Evolutionary conservation across 2,329 filamentous ascomycete species (phyloP), one percentile per base, ranked within the genome.

Genomic region (Tricladium varicosporioides): DNA sequence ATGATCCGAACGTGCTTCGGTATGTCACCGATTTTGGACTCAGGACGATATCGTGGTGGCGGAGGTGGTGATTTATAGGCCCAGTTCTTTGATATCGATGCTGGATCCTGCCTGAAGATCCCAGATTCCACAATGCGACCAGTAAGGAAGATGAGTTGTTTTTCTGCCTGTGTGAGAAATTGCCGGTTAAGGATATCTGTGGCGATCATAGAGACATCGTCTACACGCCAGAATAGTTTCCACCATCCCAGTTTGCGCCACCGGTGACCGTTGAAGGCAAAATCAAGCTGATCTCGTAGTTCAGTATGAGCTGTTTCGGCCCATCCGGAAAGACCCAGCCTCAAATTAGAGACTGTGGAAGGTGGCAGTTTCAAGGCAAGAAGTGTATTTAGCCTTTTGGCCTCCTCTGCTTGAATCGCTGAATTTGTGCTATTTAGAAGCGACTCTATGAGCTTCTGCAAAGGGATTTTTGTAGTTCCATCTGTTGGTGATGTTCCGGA

Each of bases 141-240:
- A 5, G 89, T 83, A 1, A 96, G 81, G 73, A 88, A 96, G 48
- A 96, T 87, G n/a, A 91, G 81, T 54, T 86, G 87, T 65, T 87
- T 86, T 72, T 97, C 92, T 0, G 92, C 87, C 2, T 82, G 82
- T 0, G 86, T 82, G 2, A 99, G 80, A 76, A 95, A 97, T 5
- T 83, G 80, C 61, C 86, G 85, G 58, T 83, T 82, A 2, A 97
- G 77, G 59, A 97, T 87, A 64, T 94, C 89, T 1, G 85, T 84
- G 2, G 89, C 86, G 54, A 96, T 85, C 80, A 93, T 88, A 2
- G 85, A 84, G 10, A 97, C 91, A 67, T 97, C 93, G 69, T 97
- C 93, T 19, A 94, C 92, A 16, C 91, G 85, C 92, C 92, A 96
- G 70, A 96, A 92, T 0, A 97, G 80, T 71, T 96, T 96, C 88